Evolutionary conservation across 169 alveolate species (phyloP).

Genomic region (Cyclospora cayetanensis): DNA sequence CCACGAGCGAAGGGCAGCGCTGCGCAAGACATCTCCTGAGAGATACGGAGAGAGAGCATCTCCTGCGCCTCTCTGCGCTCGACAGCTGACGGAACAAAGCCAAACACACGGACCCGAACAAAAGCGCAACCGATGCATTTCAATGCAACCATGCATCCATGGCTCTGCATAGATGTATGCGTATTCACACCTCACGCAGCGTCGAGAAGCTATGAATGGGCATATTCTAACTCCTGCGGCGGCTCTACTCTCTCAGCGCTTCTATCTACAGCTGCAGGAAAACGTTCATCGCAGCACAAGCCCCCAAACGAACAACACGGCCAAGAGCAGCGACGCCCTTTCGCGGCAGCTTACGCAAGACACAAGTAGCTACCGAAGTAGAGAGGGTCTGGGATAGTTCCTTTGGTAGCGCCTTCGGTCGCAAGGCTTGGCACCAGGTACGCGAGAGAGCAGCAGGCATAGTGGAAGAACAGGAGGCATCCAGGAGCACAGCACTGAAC

Average conservation of each 20-base stretch:
- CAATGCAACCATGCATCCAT: no score
- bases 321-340: neutral
- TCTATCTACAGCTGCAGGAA: neutral
- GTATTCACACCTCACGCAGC: no score
- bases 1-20: neutral
- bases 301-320: neutral
- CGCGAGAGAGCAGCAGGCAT: neutral
- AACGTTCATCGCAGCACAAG: no score
- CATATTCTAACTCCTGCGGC: no score
- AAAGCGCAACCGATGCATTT: no score
- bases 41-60: neutral
- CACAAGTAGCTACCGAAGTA: conserved; percentile 39
- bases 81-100: no score
- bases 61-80: no score
- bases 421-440: neutral
- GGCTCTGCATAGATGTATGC: no score
- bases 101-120: no score
- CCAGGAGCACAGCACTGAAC: conserved; percentile 2
- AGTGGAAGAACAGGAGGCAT: conserved; percentile 40
- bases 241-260: no score
- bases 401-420: neutral
- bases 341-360: conserved; percentile 16
- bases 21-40: neutral
- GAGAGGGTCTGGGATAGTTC: conserved; percentile 32
- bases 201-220: no score